phyloP scores from a whole-genome alignment of 1,284 basidiomycete species.

The Irpex sp. region DNA sequence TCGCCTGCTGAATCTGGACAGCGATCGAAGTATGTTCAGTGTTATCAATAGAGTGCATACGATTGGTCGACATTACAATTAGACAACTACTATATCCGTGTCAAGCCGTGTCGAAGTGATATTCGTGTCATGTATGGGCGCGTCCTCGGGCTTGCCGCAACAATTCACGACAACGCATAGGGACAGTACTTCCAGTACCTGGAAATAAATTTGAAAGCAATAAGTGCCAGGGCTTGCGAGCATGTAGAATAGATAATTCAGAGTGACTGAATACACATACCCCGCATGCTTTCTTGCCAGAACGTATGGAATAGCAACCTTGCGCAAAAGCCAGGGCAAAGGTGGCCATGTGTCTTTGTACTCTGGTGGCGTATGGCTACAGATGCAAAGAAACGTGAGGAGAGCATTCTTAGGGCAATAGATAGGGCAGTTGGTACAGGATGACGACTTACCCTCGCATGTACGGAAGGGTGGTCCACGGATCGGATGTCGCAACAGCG shows the following conservation, averaged over 20 bases:
- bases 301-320: conserved; percentile 31
- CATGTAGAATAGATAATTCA: background rate
- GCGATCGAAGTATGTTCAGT: too few species aligned
- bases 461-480: conserved; percentile 31
- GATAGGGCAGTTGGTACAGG: too few species aligned
- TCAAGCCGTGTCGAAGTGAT: too few species aligned
- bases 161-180: conserved; percentile 4
- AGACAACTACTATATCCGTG: too few species aligned
- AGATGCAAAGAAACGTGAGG: too few species aligned
- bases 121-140: too few species aligned
- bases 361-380: background rate
- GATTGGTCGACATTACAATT: too few species aligned
- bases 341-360: background rate
- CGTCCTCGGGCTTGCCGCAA: too few species aligned
- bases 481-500: conserved; percentile 28
- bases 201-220: background rate
- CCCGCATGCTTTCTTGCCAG: conserved; percentile 31
- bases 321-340: conserved; percentile 36
- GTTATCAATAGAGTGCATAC: too few species aligned
- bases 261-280: conserved; percentile 18
- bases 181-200: conserved; percentile 11
- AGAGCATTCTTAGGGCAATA: too few species aligned
- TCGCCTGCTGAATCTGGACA: too few species aligned
- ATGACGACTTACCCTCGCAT: conserved; percentile 34
- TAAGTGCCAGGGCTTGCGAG: background rate